Conservation (phyloP, 768 basidiomycete species). For the Boletus coccyginus region DNA sequence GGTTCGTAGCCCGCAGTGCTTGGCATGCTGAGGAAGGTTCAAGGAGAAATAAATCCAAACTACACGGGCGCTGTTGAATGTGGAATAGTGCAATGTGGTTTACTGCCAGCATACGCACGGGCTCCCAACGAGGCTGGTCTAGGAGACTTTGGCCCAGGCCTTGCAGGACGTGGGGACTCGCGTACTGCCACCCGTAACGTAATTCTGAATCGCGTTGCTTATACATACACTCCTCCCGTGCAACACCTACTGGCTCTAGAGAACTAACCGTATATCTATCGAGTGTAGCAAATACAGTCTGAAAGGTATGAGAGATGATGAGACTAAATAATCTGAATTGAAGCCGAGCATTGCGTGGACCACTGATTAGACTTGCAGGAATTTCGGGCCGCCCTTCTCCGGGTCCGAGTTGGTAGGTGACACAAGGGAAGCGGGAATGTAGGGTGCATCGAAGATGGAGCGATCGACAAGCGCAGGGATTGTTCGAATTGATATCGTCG, state of each 20-base stretch:
- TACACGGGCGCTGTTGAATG: constrained; percentile 1
- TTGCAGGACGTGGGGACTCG: not conserved
- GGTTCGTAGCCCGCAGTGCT: constrained; percentile 46
- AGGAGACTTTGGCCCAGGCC: constrained; percentile 3
- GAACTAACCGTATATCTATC: not conserved
- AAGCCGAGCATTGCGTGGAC: not conserved
- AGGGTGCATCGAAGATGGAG: constrained; percentile 48
- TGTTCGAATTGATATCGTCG: constrained; percentile 38
- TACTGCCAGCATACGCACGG: constrained; percentile 12
- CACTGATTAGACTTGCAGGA: not conserved
- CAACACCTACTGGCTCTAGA: too few species aligned
- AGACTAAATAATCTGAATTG: not conserved
- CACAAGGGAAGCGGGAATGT: constrained; percentile 26
- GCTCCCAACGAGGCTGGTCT: not conserved
- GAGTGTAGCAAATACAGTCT: not conserved
- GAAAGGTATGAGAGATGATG: not conserved
- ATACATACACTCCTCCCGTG: not conserved
- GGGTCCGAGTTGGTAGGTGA: not conserved
- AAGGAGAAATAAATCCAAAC: not conserved
- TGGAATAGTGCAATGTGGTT: constrained; percentile 15
- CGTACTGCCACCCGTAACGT: constrained; percentile 24
- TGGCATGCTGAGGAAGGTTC: constrained; percentile 34
- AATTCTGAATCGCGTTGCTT: not conserved
- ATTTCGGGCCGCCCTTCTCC: constrained; percentile 3
- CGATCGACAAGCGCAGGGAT: constrained; percentile 45